These are phyloP conservation scores for Dunaliella primolecta DNA, from an alignment of 139 green algal genomes.

Conservation along the genomic window DNA sequence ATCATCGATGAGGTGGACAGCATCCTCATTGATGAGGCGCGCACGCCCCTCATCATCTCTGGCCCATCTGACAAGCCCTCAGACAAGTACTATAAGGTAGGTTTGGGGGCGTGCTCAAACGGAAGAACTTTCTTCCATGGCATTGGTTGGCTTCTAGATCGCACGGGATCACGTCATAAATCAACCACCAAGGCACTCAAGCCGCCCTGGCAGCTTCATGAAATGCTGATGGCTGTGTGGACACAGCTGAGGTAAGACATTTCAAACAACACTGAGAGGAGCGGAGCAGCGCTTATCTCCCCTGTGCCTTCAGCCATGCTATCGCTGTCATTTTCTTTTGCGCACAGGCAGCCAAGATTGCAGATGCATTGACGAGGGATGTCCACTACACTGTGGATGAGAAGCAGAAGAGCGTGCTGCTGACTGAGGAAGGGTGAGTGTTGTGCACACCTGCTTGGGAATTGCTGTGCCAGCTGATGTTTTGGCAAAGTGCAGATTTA, in stretches of 20 bases:
- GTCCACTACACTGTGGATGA: constrained; percentile 99
- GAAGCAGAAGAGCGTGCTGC: constrained; percentile 95
- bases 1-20: constrained; percentile 91
- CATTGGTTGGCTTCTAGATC: too few relatives aligned
- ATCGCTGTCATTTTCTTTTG: background rate
- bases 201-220: background rate
- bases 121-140: too few relatives aligned
- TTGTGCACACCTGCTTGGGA: background rate
- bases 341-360: constrained; percentile 75
- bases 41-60: constrained; percentile 96
- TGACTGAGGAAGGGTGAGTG: constrained; percentile 92
- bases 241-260: background rate
- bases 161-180: too few relatives aligned
- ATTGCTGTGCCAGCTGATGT: background rate
- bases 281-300: too few relatives aligned
- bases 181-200: too few relatives aligned
- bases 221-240: background rate
- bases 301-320: too few relatives aligned
- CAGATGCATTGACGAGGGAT: constrained; percentile 72
- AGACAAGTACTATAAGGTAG: constrained; percentile 77
- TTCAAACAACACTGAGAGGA: too few relatives aligned
- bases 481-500: too few relatives aligned
- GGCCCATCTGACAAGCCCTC: constrained; percentile 83
- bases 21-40: constrained; percentile 97
- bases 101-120: background rate